Base-by-base conservation (phyloP, 2,329 filamentous ascomycete species). In the Hypocreales sp. region DNA sequence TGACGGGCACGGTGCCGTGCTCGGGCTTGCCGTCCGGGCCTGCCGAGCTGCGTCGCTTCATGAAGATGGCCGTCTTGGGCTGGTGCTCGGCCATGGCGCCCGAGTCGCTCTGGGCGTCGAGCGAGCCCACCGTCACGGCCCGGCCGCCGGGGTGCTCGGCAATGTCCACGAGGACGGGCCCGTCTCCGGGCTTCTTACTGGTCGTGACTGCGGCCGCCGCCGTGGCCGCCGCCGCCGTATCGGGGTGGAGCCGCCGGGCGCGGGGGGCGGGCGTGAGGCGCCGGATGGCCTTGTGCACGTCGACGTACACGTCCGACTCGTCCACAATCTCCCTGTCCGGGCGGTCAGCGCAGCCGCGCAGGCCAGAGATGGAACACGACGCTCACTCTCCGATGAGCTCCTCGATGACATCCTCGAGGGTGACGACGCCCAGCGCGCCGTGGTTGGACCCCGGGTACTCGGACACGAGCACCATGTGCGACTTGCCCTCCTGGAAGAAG, bases 401-500 rank as follows among this genome's bases (percentile, higher is more conserved):
- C 51, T 98, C 90, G 45, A 98, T 98, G 4, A 98, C 90, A 51
- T 98, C 90, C 50, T 98, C 90, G 3, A 98, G 60, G 0, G 90
- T 98, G 11, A 98, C 83, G 4, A 98, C 90, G 30, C 90, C 90
- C 9, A 93, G 61, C 5, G 86, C 84, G 24, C 90, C 90, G 42
- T 80, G 75, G 43, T 92, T 77, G 38, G 92, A 82, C n/a, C 87
- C 86, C 1, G 90, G 90, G 18, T 55, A 65, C 44, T 93, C 81
- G 0, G 87, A 94, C 7, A 95, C 90, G 16, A 98, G 62, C 1
- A 95, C 87, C 86, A 98, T 93, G 52, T 98, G 90, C 2, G 86
- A 93, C 51, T 98, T 98, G 42, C 90, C 90, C 60, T 98, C 90
- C 53, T 98, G 90, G 60, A 98, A 98, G 55, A 94, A 98, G 58